Conservation (phyloP, 768 basidiomycete genomes). For the Coprinopsis sp. region DNA sequence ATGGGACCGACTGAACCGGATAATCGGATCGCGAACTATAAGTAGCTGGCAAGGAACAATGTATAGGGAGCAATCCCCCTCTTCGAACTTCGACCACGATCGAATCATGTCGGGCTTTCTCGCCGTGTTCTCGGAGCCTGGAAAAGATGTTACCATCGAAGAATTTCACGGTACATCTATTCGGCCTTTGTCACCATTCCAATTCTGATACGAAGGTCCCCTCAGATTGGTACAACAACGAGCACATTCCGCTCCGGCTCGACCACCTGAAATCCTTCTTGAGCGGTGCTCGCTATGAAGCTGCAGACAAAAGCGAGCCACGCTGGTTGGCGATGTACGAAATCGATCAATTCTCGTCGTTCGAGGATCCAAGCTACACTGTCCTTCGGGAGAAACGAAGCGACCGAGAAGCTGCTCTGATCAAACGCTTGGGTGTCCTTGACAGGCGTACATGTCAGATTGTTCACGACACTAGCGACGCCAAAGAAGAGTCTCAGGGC, state of each 20-base stretch:
- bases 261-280: slow-evolving; percentile 42
- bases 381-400: slow-evolving; percentile 40
- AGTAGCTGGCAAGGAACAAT: not conserved
- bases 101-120: slow-evolving; percentile 34
- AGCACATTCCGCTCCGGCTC: slow-evolving; percentile 49
- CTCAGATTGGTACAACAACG: slow-evolving; percentile 52
- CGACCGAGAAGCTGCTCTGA: slow-evolving; percentile 36
- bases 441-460: slow-evolving; percentile 40
- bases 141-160: slow-evolving; percentile 33
- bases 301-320: slow-evolving; percentile 30
- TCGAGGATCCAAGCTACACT: slow-evolving; percentile 40
- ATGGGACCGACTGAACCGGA: too few species aligned
- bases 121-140: slow-evolving; percentile 45
- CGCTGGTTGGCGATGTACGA: slow-evolving; percentile 51
- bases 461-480: slow-evolving; percentile 3
- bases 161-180: slow-evolving; percentile 41
- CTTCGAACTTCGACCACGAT: not conserved
- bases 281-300: slow-evolving; percentile 42
- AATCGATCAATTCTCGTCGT: slow-evolving; percentile 36
- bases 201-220: not conserved
- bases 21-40: not conserved
- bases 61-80: not conserved
- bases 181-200: not conserved
- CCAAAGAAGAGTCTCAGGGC: slow-evolving; percentile 2
- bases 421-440: slow-evolving; percentile 37